Percentiles rank a stretch among this genome's conserved stretches.
Evolutionary conservation across 2,329 filamentous ascomycete species (phyloP).

Genomic region (Phialophora chinensis): DNA sequence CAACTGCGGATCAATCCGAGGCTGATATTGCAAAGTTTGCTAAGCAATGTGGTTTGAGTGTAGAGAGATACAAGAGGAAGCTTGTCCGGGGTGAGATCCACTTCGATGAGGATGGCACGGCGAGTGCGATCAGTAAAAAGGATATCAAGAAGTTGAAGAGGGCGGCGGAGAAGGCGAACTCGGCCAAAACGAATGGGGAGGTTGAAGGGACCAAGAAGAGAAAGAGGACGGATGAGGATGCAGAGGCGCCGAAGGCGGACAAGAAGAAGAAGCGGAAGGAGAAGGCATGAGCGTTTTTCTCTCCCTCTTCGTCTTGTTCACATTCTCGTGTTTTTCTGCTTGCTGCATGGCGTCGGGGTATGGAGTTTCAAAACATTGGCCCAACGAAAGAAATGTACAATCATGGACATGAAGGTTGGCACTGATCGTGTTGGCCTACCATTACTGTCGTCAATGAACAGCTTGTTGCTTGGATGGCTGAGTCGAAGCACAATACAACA

Average conservation of each 20-base stretch:
- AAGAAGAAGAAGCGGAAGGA: conserved; percentile 56
- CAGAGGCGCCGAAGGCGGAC: conserved; percentile 61
- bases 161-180: conserved; percentile 61
- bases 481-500: neutral
- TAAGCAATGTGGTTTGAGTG: conserved; percentile 70
- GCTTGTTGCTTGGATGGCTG: neutral
- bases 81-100: conserved; percentile 76
- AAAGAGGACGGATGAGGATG: conserved; percentile 63
- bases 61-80: conserved; percentile 80
- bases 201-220: conserved; percentile 69
- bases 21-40: conserved; percentile 64
- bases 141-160: conserved; percentile 75
- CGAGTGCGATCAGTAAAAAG: conserved; percentile 74
- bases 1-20: conserved; percentile 47
- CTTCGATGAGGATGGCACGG: conserved; percentile 68
- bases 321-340: conserved; percentile 42
- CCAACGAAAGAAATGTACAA: conserved; percentile 34
- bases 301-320: conserved; percentile 42
- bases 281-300: conserved; percentile 44
- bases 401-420: conserved; percentile 5
- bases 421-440: conserved; percentile 17
- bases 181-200: conserved; percentile 51
- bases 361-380: conserved; percentile 15
- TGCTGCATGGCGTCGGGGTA: conserved; percentile 36
- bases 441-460: neutral